Evolutionary conservation across 2,329 filamentous ascomycete genomes (phyloP).

Genomic region (Pyrenochaeta sp.): DNA sequence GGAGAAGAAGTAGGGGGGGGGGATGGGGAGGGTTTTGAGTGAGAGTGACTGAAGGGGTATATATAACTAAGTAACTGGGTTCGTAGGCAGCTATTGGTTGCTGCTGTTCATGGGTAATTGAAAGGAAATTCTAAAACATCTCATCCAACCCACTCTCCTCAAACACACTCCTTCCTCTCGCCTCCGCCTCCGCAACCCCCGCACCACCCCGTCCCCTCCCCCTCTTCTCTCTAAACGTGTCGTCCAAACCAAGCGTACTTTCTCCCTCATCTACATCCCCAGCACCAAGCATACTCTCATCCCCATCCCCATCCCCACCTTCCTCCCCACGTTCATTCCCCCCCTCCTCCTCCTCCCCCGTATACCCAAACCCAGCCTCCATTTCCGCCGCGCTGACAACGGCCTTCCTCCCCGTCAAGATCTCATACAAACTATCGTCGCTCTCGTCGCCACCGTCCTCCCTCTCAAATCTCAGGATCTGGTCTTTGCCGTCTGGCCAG

Average conservation of each 20-base stretch:
- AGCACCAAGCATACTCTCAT: conserved; percentile 17
- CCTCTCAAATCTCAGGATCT: conserved; percentile 39
- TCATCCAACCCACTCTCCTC: conserved; percentile 46
- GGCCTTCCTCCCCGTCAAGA: conserved; percentile 56
- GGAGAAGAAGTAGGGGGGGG: conserved; percentile 17
- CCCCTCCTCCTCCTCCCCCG: conserved; percentile 8
- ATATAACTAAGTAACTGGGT: too few relatives aligned
- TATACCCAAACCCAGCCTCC: conserved; percentile 14
- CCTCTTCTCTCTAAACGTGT: conserved; percentile 53
- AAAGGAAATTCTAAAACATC: conserved; percentile 36
- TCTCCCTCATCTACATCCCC: conserved; percentile 33
- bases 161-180: conserved; percentile 15
- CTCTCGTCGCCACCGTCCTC: conserved; percentile 46
- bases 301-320: conserved; percentile 34
- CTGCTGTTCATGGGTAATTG: too few relatives aligned
- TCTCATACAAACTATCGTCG: conserved; percentile 58
- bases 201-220: too few relatives aligned
- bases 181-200: neutral
- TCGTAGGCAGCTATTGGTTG: neutral
- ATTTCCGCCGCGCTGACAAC: conserved; percentile 46
- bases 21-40: neutral
- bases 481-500: conserved; percentile 52
- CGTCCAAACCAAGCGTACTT: conserved; percentile 44
- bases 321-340: conserved; percentile 12
- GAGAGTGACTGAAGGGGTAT: conserved; percentile 1